phyloP scores from a whole-genome alignment of 1,139 yeast genomes.

The Sugiyamaella pinicola region DNA sequence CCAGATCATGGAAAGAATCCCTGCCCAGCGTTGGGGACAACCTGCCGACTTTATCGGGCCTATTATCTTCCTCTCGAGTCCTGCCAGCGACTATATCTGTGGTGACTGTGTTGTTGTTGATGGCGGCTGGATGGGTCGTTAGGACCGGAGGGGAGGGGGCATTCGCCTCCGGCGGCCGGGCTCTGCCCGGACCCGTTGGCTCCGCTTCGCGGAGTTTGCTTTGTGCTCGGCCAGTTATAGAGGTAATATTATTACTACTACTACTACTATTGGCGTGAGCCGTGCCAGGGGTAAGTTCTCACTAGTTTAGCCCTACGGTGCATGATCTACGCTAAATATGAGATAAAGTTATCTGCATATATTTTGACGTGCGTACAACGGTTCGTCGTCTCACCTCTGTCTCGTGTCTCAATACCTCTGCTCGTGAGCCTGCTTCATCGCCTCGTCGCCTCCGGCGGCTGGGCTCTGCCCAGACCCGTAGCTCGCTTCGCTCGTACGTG shows the following conservation, averaged over 20 bases:
- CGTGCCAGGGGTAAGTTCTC: neutral
- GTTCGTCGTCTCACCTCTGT: neutral
- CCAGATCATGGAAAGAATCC: slow-evolving; percentile 48
- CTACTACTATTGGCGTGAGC: neutral
- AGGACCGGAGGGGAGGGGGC: slow-evolving; percentile 14
- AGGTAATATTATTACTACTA: too few relatives aligned
- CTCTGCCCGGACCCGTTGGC: too few relatives aligned
- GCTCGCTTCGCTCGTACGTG: too few relatives aligned
- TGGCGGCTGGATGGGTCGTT: slow-evolving; percentile 54
- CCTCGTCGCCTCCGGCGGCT: too few relatives aligned
- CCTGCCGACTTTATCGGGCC: slow-evolving; percentile 58
- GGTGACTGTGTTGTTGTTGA: slow-evolving; percentile 56
- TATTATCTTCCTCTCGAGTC: slow-evolving; percentile 50
- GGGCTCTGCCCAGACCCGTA: too few relatives aligned
- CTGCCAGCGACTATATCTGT: slow-evolving; percentile 53
- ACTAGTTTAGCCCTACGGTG: too few relatives aligned
- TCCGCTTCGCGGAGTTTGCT: neutral
- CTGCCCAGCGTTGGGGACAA: slow-evolving; percentile 52
- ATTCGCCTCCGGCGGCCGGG: too few relatives aligned
- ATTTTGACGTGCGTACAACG: too few relatives aligned
- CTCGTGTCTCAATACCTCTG: neutral
- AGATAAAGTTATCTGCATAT: neutral
- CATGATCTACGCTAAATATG: neutral
- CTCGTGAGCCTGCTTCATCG: too few relatives aligned
- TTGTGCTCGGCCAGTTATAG: too few relatives aligned